Evolutionary conservation across 1,139 yeast genomes (phyloP), one percentile per base, ranked within the genome.

Genomic region (Entelexis sorbosivorans): DNA sequence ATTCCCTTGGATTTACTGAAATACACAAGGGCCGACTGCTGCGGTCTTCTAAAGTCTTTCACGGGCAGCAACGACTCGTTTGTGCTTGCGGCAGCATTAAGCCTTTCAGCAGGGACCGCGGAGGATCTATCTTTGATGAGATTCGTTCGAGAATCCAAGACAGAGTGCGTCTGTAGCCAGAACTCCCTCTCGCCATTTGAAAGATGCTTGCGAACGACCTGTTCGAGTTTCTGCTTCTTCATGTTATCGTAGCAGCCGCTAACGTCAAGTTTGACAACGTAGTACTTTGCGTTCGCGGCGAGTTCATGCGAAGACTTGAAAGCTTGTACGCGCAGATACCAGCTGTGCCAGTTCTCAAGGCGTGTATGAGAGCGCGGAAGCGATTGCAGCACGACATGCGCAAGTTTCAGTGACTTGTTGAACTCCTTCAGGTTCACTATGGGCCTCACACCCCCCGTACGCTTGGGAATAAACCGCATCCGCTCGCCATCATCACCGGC

Each of bases 221-320:
- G 36, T 19, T 60, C 47, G 9, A 65, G 56, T 7, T 51, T 49
- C 0, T 62, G 60, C 44, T 77, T 77, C 7, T 87, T 81, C 19
- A 89, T 70, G 4, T 81, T 76, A 61, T 91, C 97, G 63, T 81
- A 91, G 53, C 96, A 88, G 16, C 81, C 75, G 52, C 74, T 73
- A 61, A 86, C 79, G 63, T 91, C 98, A 62, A 87, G 83, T 59
- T 85, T 86, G 34, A 82, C 70, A 39, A 77, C 74, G 61, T 70
- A 76, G 60, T 11, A 60, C 52, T 0, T 78, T 5, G 16, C 29
- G 6, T 16, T 31, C n/a, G 19, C 16, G 20, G 22, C 17, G 14
- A 16, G 11, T 8, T 14, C 14, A 14, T 19, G 28, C 32, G 20
- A 47, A 11, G 17, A 31, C 31, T 58, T 52, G 48, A 58, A 66